These are phyloP conservation scores for Adansonia grandidieri DNA, from an alignment of 441 rosid genomes.

Conservation along the genomic window DNA sequence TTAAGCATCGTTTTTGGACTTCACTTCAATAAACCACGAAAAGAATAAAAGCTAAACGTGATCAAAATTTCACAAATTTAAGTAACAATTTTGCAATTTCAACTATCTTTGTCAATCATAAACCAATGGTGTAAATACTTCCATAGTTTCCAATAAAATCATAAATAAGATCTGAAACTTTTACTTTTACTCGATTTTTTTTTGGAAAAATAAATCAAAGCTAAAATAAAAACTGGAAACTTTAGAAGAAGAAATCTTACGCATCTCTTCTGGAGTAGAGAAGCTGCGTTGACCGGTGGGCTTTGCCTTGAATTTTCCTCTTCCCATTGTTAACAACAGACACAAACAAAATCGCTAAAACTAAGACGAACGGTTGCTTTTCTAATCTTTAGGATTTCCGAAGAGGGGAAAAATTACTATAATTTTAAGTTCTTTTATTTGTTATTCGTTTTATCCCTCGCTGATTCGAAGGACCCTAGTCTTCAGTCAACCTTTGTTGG, in stretches of 20 bases:
- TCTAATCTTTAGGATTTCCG: background rate
- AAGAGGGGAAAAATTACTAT: background rate
- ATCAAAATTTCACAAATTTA: background rate
- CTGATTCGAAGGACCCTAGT: slow-evolving; percentile 22
- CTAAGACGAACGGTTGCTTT: background rate
- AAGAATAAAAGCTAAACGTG: background rate
- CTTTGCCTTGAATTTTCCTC: slow-evolving; percentile 98
- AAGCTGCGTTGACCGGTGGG: slow-evolving; percentile 96
- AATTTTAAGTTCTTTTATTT: background rate
- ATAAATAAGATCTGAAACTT: background rate
- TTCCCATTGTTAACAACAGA: slow-evolving; percentile 56
- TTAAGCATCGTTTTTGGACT: background rate
- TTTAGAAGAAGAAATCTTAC: slow-evolving; percentile 43
- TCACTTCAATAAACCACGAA: background rate
- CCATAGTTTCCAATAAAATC: background rate
- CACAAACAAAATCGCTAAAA: background rate
- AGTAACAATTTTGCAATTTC: background rate
- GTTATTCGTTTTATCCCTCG: background rate
- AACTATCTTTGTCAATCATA: background rate
- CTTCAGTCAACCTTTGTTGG: slow-evolving; percentile 12
- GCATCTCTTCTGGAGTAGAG: slow-evolving; percentile 87
- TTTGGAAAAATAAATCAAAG: background rate
- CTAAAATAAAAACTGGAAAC: background rate
- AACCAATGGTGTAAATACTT: background rate
- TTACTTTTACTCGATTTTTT: background rate